Conservation (phyloP, 306 rosid species). For the Quercus cerris region DNA sequence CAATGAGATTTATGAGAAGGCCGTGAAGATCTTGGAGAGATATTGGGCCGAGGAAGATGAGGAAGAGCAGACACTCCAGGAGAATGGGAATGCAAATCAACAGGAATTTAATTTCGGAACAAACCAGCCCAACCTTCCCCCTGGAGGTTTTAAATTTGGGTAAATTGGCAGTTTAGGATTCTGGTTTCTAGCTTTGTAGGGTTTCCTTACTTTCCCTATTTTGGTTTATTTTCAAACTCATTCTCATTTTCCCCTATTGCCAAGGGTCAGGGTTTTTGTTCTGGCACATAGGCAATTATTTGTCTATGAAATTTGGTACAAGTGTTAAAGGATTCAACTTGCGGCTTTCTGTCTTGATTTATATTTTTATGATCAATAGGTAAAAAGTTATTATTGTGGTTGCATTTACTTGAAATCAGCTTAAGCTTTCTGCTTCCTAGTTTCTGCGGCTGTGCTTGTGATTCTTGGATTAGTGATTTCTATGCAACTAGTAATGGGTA, state of each 20-base stretch:
- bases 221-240: not conserved
- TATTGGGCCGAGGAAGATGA: slow-evolving; percentile 72
- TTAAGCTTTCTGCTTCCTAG: not conserved
- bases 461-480: not conserved
- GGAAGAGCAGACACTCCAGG: slow-evolving; percentile 37
- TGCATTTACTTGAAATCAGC: not conserved
- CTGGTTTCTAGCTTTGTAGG: slow-evolving; percentile 18
- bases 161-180: slow-evolving; percentile 14
- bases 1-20: slow-evolving; percentile 64
- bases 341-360: not conserved
- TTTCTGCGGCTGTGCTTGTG: not conserved
- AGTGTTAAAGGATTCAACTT: not conserved
- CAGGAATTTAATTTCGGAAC: slow-evolving; percentile 41
- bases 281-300: slow-evolving; percentile 35
- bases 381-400: not conserved
- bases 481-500: not conserved
- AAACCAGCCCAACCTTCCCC: slow-evolving; percentile 47
- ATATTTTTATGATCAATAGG: not conserved
- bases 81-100: slow-evolving; percentile 42
- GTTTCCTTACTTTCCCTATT: not conserved
- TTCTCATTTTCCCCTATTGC: slow-evolving; percentile 12
- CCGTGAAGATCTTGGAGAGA: slow-evolving; percentile 70
- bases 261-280: slow-evolving; percentile 44
- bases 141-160: slow-evolving; percentile 60
- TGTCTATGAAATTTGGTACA: slow-evolving; percentile 20